A percentile compares a stretch with the other conserved stretches of the same genome.
Evolutionary conservation across 352 stramenopile species (phyloP).

Genomic region (Phytophthora ohioensis): DNA sequence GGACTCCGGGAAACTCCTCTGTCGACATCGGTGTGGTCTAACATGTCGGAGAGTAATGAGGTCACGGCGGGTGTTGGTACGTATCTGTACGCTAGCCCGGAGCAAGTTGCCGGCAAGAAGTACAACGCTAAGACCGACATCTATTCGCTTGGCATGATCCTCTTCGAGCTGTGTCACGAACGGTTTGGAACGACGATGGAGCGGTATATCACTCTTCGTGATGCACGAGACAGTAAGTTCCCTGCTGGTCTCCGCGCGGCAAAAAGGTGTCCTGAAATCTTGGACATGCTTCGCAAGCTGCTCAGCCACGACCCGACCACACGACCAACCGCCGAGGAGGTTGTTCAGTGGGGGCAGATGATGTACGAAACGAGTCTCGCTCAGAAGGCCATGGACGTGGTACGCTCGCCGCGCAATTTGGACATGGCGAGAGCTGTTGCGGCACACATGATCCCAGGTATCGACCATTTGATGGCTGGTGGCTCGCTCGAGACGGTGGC

Average conservation of each 20-base stretch:
- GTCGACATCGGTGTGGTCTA: slow-evolving; percentile 72
- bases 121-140: slow-evolving; percentile 94
- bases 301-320: slow-evolving; percentile 60
- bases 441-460: slow-evolving; percentile 34
- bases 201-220: slow-evolving; percentile 83
- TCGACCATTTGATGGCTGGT: slow-evolving; percentile 46
- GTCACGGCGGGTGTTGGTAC: slow-evolving; percentile 91
- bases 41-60: slow-evolving; percentile 80
- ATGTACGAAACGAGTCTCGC: slow-evolving; percentile 73
- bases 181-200: slow-evolving; percentile 93
- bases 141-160: slow-evolving; percentile 92
- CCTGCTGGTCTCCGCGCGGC: slow-evolving; percentile 58
- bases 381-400: slow-evolving; percentile 62
- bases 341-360: slow-evolving; percentile 84
- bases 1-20: slow-evolving; percentile 42
- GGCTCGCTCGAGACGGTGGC: slow-evolving; percentile 12
- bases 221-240: slow-evolving; percentile 78
- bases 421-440: slow-evolving; percentile 26
- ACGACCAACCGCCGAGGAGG: slow-evolving; percentile 67
- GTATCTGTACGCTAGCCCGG: slow-evolving; percentile 91
- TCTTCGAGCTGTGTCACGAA: slow-evolving; percentile 92
- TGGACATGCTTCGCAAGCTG: slow-evolving; percentile 74
- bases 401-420: slow-evolving; percentile 58
- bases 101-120: slow-evolving; percentile 90
- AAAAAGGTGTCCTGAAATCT: slow-evolving; percentile 68